Evolutionary conservation across 2,329 filamentous ascomycete genomes (phyloP).

Genomic region (Fulvia fulva): DNA sequence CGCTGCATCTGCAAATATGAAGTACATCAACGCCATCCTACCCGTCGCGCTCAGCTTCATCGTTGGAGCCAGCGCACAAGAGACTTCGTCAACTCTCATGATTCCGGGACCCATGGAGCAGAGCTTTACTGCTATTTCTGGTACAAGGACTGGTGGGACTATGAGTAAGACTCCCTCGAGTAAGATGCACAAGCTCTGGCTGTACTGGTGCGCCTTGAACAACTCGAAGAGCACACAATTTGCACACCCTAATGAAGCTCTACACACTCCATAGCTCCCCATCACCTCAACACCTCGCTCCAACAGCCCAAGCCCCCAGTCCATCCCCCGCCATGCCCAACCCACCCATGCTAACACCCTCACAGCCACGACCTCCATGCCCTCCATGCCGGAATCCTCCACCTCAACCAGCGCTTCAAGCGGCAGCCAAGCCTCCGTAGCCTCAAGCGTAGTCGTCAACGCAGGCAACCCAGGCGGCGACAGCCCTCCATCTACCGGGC

Average conservation of each 20-base stretch:
- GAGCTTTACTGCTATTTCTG: conserved; percentile 1
- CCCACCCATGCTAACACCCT: not conserved
- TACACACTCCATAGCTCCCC: not conserved
- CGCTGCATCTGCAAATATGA: not conserved
- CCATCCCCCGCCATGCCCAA: too few relatives aligned
- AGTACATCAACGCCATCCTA: not conserved
- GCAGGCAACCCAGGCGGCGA: not conserved
- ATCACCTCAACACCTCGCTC: too few relatives aligned
- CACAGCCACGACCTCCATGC: not conserved
- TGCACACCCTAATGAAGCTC: too few relatives aligned
- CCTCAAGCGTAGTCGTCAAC: not conserved
- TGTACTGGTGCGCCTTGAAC: too few relatives aligned
- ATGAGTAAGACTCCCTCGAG: not conserved
- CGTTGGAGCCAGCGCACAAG: conserved; percentile 2
- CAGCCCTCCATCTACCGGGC: not conserved
- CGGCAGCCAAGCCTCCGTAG: not conserved
- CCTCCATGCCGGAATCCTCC: not conserved
- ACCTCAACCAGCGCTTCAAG: not conserved
- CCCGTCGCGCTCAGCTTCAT: not conserved
- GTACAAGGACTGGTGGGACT: not conserved
- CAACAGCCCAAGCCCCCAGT: too few relatives aligned
- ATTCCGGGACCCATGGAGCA: conserved; percentile 5
- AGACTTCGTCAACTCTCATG: conserved; percentile 1
- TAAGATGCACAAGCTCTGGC: too few relatives aligned
- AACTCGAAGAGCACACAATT: too few relatives aligned